A percentile compares a stretch with the other conserved stretches of the same genome.
phyloP scores from a whole-genome alignment of 208 protist genomes.

The Trypanosoma cruzi region DNA sequence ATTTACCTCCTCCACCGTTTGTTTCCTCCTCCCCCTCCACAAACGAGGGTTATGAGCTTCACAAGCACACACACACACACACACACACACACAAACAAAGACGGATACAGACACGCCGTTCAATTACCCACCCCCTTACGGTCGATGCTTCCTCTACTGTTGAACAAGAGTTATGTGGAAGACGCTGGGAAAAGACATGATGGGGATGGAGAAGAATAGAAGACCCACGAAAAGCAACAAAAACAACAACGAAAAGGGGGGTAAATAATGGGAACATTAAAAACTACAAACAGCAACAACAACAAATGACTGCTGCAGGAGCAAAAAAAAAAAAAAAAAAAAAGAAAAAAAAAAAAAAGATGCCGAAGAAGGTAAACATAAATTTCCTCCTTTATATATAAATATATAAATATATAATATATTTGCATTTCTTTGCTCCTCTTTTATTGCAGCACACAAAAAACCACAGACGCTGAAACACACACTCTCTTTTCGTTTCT shows the following conservation, averaged over 20 bases:
- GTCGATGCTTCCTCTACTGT: no score
- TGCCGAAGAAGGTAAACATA: background rate
- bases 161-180: no score
- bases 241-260: background rate
- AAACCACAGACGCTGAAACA: background rate
- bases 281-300: conserved; percentile 1
- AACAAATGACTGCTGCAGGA: no score
- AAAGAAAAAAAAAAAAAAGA: conserved; percentile 20
- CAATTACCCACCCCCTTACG: no score
- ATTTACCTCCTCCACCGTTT: background rate
- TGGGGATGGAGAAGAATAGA: no score
- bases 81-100: background rate
- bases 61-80: background rate
- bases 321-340: conserved; percentile 10
- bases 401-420: no score
- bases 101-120: no score
- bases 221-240: background rate
- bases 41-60: no score
- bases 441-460: background rate
- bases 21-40: background rate
- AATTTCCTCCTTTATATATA: no score
- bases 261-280: conserved; percentile 3
- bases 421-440: background rate
- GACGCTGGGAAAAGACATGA: no score
- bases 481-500: background rate